phyloP scores from a whole-genome alignment of 2,329 filamentous ascomycete genomes.

The Arthrinium phaeospermum region DNA sequence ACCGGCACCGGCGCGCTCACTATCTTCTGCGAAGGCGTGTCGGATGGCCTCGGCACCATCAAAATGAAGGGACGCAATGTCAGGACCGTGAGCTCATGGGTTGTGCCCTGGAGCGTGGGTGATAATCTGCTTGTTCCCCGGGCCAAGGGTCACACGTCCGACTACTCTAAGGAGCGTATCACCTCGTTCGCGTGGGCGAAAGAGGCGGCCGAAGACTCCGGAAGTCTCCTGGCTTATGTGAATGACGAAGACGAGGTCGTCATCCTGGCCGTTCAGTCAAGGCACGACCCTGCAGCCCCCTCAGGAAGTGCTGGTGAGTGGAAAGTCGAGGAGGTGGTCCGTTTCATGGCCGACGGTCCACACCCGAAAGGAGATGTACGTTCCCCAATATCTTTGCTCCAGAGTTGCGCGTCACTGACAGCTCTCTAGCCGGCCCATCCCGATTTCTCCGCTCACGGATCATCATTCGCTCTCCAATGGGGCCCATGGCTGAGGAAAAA shows the following conservation, averaged over 20 bases:
- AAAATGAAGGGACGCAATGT: slow-evolving; percentile 42
- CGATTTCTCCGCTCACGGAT: slow-evolving; percentile 54
- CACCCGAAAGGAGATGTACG: slow-evolving; percentile 44
- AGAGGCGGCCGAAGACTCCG: slow-evolving; percentile 46
- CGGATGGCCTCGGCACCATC: slow-evolving; percentile 31
- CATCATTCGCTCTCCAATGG: slow-evolving; percentile 59
- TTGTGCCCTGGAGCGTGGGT: slow-evolving; percentile 62
- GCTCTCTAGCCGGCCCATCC: slow-evolving; percentile 45
- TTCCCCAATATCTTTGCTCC: not conserved
- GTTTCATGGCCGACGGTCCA: slow-evolving; percentile 54
- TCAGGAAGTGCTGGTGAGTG: slow-evolving; percentile 42
- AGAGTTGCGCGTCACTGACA: not conserved
- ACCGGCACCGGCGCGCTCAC: slow-evolving; percentile 56
- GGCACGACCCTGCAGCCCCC: slow-evolving; percentile 33
- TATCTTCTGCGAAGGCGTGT: slow-evolving; percentile 56
- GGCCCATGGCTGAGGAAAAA: slow-evolving; percentile 54
- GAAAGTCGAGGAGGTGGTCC: slow-evolving; percentile 55
- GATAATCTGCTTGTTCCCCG: slow-evolving; percentile 56
- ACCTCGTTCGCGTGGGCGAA: slow-evolving; percentile 60
- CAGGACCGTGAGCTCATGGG: slow-evolving; percentile 54
- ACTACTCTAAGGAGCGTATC: slow-evolving; percentile 46
- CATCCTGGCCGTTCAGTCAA: slow-evolving; percentile 53
- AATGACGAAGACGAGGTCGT: slow-evolving; percentile 57
- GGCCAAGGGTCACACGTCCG: slow-evolving; percentile 36
- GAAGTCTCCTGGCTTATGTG: slow-evolving; percentile 55